These are phyloP conservation scores for Apiospora pterosperma DNA, from an alignment of 2,329 filamentous ascomycete species.

Conservation along the genomic window DNA sequence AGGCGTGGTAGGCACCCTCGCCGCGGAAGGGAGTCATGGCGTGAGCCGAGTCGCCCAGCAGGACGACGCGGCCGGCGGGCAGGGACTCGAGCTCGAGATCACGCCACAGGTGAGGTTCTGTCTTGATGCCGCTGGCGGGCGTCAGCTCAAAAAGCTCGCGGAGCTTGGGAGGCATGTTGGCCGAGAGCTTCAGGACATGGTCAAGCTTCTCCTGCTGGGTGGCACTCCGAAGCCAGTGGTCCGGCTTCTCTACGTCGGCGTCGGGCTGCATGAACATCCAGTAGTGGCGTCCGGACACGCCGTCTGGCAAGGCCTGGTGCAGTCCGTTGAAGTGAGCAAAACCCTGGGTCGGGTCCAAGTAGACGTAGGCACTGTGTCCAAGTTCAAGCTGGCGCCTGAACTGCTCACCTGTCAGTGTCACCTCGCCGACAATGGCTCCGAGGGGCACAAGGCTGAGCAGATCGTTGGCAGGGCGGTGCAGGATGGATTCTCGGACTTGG, in stretches of 20 bases:
- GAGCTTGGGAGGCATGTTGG: constrained; percentile 14
- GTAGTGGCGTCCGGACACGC: constrained; percentile 21
- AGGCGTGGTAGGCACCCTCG: constrained; percentile 16
- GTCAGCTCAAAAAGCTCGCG: constrained; percentile 16
- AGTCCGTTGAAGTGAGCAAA: constrained; percentile 18
- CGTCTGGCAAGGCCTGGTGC: constrained; percentile 13
- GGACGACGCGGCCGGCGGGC: constrained; percentile 10
- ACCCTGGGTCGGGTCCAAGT: background rate
- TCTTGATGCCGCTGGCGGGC: background rate
- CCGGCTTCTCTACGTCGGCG: background rate
- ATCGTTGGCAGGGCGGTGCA: background rate
- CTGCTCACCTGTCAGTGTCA: constrained; percentile 20
- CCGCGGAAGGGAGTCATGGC: background rate
- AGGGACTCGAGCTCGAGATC: constrained; percentile 11
- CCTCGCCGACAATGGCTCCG: constrained; percentile 24
- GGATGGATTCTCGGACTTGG: background rate
- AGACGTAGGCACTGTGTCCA: constrained; percentile 27
- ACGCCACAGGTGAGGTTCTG: background rate
- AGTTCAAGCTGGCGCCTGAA: constrained; percentile 28
- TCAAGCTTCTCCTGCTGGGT: constrained; percentile 54
- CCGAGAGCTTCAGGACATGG: constrained; percentile 13
- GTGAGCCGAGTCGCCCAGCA: background rate
- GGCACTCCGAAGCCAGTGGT: constrained; percentile 63
- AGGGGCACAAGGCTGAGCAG: background rate
- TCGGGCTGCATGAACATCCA: constrained; percentile 14